Percentiles rank a stretch among this genome's conserved stretches.
phyloP scores from a whole-genome alignment of 2,329 filamentous ascomycete genomes.

The Hypoxylon sp. region DNA sequence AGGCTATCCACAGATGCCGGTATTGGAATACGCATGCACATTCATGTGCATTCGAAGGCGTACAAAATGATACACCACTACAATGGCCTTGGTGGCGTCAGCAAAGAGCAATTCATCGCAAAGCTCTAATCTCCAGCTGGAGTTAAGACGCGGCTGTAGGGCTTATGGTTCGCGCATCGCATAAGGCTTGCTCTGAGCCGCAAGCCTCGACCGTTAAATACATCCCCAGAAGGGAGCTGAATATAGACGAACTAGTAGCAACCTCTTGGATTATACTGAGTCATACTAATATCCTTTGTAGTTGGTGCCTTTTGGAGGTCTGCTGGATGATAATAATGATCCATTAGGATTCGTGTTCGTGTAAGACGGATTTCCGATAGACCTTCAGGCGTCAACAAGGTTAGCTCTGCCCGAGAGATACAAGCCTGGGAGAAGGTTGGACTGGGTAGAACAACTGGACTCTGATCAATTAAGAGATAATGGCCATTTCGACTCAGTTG shows the following conservation, averaged over 20 bases:
- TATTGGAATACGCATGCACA: neutral
- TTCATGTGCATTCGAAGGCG: neutral
- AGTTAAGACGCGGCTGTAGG: constrained; percentile 22
- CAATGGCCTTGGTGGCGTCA: neutral
- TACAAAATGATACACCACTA: neutral
- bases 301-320: neutral
- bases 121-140: neutral
- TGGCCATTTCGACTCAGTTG: neutral
- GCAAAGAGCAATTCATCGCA: neutral
- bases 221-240: neutral
- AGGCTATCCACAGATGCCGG: neutral
- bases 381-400: neutral
- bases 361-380: neutral
- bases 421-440: neutral
- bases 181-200: neutral
- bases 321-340: neutral
- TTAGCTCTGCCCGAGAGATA: neutral
- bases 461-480: neutral
- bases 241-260: neutral
- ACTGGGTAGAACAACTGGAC: too few species aligned
- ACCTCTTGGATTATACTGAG: neutral
- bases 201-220: neutral
- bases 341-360: neutral
- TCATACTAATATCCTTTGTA: neutral
- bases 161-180: neutral